Conservation (phyloP, 805 yeast species). For the Hanseniaspora thailandica region DNA sequence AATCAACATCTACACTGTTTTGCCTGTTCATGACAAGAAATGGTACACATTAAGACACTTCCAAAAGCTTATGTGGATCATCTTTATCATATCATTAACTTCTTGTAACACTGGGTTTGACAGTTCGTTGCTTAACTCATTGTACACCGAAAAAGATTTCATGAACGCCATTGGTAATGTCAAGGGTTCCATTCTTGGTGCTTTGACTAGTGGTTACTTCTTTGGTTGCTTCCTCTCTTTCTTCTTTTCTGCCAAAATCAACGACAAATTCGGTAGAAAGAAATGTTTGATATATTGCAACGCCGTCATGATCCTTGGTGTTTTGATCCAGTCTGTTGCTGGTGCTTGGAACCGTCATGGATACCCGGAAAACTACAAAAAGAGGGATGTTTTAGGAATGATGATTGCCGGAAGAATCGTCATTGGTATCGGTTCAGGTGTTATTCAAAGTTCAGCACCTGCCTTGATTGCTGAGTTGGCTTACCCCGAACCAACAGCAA, state of each 20-base stretch:
- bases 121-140: slow-evolving; percentile 40
- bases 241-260: slow-evolving; percentile 23
- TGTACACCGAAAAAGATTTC: slow-evolving; percentile 38
- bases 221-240: slow-evolving; percentile 33
- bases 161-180: slow-evolving; percentile 31
- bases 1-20: slow-evolving; percentile 5
- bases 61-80: slow-evolving; percentile 28
- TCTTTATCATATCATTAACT: slow-evolving; percentile 35
- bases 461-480: slow-evolving; percentile 40
- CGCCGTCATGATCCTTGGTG: slow-evolving; percentile 19
- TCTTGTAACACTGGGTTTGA: slow-evolving; percentile 40
- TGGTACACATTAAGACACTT: slow-evolving; percentile 33
- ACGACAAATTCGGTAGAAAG: slow-evolving; percentile 36
- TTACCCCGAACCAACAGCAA: slow-evolving; percentile 34
- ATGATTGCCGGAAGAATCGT: slow-evolving; percentile 37
- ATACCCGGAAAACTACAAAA: slow-evolving; percentile 30
- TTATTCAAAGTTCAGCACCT: slow-evolving; percentile 37
- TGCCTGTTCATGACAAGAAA: slow-evolving; percentile 22
- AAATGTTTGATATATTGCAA: slow-evolving; percentile 22
- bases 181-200: slow-evolving; percentile 32
- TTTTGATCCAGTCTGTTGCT: slow-evolving; percentile 15
- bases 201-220: slow-evolving; percentile 32
- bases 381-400: slow-evolving; percentile 28
- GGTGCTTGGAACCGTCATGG: slow-evolving; percentile 23
- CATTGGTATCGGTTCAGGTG: slow-evolving; percentile 37